Evolutionary conservation across 805 yeast species (phyloP).

Genomic region (Lachancea waltii): DNA sequence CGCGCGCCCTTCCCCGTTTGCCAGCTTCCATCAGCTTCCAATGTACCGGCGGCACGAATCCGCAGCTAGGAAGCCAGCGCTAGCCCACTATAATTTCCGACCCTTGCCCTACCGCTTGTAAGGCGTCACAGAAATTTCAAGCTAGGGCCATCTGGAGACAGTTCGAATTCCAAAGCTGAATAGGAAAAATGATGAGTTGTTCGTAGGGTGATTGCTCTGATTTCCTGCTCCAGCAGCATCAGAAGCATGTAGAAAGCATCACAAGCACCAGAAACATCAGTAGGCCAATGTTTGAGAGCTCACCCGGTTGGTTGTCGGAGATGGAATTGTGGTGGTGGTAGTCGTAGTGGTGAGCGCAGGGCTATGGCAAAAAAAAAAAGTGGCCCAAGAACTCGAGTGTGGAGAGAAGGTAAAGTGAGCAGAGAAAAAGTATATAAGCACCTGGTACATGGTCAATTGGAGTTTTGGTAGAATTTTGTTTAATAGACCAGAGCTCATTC

Average conservation of each 20-base stretch:
- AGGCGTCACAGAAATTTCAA: neutral
- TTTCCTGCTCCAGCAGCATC: neutral
- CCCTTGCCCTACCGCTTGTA: neutral
- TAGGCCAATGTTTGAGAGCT: no score
- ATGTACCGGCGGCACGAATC: neutral
- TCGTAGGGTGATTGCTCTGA: no score
- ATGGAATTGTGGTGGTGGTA: no score
- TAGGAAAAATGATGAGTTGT: no score
- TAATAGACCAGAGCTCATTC: neutral
- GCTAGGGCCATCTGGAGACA: conserved; percentile 5
- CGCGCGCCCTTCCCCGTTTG: neutral
- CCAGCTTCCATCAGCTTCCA: conserved; percentile 2
- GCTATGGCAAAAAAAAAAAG: neutral
- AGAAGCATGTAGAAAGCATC: no score
- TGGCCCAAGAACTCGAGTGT: neutral
- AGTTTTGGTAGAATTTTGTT: no score
- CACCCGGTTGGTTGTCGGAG: no score
- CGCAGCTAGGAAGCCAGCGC: conserved; percentile 1
- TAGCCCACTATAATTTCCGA: no score
- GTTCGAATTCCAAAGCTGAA: no score
- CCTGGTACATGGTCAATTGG: neutral
- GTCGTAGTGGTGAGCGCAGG: conserved; percentile 1
- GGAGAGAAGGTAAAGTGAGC: neutral
- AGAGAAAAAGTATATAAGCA: conserved; percentile 6
- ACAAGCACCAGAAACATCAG: no score